Evolutionary conservation across 2,329 filamentous ascomycete genomes (phyloP), one percentile per base, ranked within the genome.

Genomic region (Trichophyton mentagrophytes): DNA sequence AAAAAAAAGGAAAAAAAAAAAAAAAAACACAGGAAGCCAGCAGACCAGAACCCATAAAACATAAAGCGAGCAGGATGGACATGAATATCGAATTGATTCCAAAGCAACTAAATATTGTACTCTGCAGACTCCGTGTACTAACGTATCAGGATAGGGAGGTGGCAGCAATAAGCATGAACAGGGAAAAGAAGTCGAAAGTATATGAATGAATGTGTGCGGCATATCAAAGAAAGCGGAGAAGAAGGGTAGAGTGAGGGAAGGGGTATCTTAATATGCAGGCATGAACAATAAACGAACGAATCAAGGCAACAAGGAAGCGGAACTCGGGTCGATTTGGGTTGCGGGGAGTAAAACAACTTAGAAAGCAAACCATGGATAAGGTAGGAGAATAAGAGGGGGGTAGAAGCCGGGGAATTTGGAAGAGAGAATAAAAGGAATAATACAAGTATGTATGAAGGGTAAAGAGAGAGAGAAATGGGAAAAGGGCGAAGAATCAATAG

Each of bases 181-280:
- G 51, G 17, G 51, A 11, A 57, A 44, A 25, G 15, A 25, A 33
- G 30, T 22, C 33, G n/a, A 60, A 61, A 57, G 25, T 40, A 57
- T 57, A 25, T 44, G 27, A 61, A 30, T 49, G 66, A 65, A 30
- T 66, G 61, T 67, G 74, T 72, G 27, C 47, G 22, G 47, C 47
- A 53, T 53, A 53, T 53, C 47, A 53, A 33, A 53, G 47, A 25
- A 25, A 30, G 25, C 5, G 27, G 47, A 30, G 47, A 53, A 53
- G 25, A 53, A 53, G 25, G 47, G 47, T 30, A 53, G 47, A 30
- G 47, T 30, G 47, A 33, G 47, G 47, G 47, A 53, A 47, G 25
- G 47, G 47, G 47, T 53, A 53, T 53, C 47, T 53, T 22, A 53
- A 53, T 30, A 53, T 53, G 47, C 47, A 53, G 47, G 47, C 15